These are phyloP conservation scores for Alternaria solani DNA, from an alignment of 2,329 filamentous ascomycete genomes.

Conservation along the genomic window DNA sequence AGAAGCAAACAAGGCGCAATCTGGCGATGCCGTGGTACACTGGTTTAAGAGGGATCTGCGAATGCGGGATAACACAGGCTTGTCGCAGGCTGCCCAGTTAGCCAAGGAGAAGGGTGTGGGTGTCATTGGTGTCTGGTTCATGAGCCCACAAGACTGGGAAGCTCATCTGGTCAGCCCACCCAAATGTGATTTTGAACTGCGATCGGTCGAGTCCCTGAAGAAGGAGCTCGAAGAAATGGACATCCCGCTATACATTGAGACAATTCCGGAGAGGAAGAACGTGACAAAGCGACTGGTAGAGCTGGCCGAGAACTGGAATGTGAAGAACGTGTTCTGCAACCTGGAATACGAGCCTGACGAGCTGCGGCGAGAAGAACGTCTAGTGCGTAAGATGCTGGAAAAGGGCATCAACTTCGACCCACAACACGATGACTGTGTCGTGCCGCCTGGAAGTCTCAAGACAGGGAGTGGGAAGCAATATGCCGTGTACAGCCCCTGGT, in stretches of 20 bases:
- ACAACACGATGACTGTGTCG: constrained; percentile 82
- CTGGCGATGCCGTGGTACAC: constrained; percentile 74
- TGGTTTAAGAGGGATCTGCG: constrained; percentile 92
- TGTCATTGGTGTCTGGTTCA: constrained; percentile 77
- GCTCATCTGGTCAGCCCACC: constrained; percentile 78
- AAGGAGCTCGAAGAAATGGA: constrained; percentile 72
- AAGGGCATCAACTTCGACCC: constrained; percentile 74
- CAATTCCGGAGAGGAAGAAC: constrained; percentile 69
- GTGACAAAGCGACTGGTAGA: constrained; percentile 69
- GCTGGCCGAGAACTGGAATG: constrained; percentile 75
- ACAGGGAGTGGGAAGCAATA: constrained; percentile 80
- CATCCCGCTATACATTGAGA: constrained; percentile 81
- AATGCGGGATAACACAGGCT: constrained; percentile 73
- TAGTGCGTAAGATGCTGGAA: constrained; percentile 68
- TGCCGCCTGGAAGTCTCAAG: constrained; percentile 73
- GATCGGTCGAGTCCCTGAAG: constrained; percentile 72
- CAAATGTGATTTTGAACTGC: constrained; percentile 81
- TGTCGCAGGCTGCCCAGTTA: constrained; percentile 71
- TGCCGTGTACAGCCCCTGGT: constrained; percentile 86
- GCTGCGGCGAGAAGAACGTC: constrained; percentile 74
- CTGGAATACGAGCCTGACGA: constrained; percentile 94
- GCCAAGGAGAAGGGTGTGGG: constrained; percentile 74
- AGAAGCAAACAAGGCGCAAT: constrained; percentile 30
- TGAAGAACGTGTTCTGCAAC: constrained; percentile 79
- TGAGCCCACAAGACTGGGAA: constrained; percentile 84